Conservation (phyloP, 208 protist genomes). For the Trypanosoma avium region DNA sequence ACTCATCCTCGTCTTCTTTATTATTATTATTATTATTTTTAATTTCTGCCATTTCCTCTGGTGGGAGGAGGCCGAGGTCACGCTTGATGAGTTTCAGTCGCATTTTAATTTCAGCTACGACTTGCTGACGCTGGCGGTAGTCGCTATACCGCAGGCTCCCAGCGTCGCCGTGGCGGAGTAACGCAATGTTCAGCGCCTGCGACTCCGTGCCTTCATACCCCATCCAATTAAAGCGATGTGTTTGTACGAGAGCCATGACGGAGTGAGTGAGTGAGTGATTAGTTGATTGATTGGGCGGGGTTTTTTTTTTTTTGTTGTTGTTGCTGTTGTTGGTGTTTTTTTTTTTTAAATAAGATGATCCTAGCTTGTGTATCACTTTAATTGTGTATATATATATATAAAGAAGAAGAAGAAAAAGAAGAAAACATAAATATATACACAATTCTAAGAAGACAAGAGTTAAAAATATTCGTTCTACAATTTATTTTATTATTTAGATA, state of each 20-base stretch:
- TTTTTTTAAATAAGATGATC: no score
- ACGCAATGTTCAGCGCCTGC: constrained; percentile 38
- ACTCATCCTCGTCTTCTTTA: constrained; percentile 28
- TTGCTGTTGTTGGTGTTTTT: no score
- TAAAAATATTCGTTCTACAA: no score
- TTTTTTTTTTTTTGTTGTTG: neutral
- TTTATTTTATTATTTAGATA: no score
- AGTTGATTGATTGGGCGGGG: neutral
- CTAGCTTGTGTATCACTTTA: no score
- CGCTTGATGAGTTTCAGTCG: constrained; percentile 76
- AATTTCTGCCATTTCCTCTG: constrained; percentile 42
- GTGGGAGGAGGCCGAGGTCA: constrained; percentile 73
- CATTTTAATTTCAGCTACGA: constrained; percentile 57
- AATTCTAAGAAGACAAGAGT: no score
- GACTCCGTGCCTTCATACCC: constrained; percentile 78
- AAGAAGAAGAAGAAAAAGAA: no score
- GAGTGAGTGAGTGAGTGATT: no score
- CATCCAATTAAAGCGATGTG: constrained; percentile 89
- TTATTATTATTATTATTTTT: constrained; percentile 11
- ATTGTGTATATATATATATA: no score
- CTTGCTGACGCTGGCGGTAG: constrained; percentile 59
- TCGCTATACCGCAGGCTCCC: constrained; percentile 41
- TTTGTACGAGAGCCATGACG: constrained; percentile 44
- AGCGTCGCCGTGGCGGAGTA: constrained; percentile 37
- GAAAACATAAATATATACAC: no score